phyloP scores from a whole-genome alignment of 106 monocot genomes.

The Dactylorhiza incarnata region DNA sequence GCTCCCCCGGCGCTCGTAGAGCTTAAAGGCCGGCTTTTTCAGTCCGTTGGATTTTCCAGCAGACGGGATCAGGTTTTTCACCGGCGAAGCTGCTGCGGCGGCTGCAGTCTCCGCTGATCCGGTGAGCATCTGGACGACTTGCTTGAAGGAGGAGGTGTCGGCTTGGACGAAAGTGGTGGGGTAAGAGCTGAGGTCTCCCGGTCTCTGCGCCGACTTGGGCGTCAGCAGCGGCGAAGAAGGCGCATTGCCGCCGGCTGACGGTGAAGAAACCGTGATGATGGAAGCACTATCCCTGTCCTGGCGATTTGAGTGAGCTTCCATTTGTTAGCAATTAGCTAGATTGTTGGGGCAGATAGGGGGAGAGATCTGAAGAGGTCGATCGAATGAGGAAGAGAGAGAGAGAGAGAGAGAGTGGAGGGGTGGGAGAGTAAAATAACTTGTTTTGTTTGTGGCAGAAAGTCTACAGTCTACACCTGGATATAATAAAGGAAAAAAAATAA shows the following conservation, averaged over 20 bases:
- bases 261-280: conserved; percentile 2
- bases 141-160: conserved; percentile 85
- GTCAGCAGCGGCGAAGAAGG: neutral
- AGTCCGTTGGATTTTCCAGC: conserved; percentile 21
- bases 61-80: conserved; percentile 11
- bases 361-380: neutral
- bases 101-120: conserved; percentile 59
- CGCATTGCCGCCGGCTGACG: conserved; percentile 10
- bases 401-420: neutral
- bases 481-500: neutral
- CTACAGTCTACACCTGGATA: neutral
- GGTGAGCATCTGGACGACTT: conserved; percentile 96
- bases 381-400: neutral
- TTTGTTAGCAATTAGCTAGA: neutral
- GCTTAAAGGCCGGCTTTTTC: conserved; percentile 86
- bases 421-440: conserved; percentile 1
- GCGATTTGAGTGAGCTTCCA: neutral
- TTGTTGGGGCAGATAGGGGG: conserved; percentile 1
- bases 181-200: conserved; percentile 33
- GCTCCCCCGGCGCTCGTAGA: conserved; percentile 88
- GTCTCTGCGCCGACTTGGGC: neutral
- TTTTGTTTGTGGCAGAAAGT: conserved; percentile 7
- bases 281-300: neutral
- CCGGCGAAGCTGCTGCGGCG: neutral
- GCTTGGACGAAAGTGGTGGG: conserved; percentile 95